Conservation (phyloP, 176 grass and related monocot genomes). For the Neostapfia colusana region DNA sequence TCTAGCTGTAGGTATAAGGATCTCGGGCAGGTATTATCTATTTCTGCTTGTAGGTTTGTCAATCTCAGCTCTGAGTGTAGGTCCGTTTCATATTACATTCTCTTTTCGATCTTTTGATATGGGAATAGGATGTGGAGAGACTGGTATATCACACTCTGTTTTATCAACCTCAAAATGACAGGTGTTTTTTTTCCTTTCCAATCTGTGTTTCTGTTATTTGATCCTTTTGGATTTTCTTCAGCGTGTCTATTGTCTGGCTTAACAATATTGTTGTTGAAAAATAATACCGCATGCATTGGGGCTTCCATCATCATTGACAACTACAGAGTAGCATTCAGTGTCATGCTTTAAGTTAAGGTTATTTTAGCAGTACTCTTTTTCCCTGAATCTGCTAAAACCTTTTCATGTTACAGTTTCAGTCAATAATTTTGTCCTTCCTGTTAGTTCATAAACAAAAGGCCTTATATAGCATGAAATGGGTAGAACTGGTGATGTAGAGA, state of each 20-base stretch:
- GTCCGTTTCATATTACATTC: too few species aligned
- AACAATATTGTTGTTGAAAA: conserved; percentile 5
- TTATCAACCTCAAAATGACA: neutral
- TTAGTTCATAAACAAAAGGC: neutral
- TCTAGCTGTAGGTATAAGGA: neutral
- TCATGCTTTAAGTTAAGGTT: conserved; percentile 15
- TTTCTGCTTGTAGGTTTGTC: too few species aligned
- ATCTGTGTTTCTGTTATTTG: neutral
- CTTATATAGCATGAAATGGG: conserved; percentile 29
- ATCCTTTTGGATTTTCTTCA: neutral
- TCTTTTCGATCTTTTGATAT: too few species aligned
- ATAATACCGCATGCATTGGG: conserved; percentile 6
- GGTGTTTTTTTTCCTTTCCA: neutral
- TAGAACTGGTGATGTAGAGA: conserved; percentile 19
- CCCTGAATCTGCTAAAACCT: neutral
- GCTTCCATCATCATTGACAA: conserved; percentile 10
- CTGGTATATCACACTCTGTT: neutral
- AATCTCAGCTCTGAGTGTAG: too few species aligned
- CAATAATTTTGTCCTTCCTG: neutral
- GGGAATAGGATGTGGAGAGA: neutral
- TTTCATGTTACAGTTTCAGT: neutral
- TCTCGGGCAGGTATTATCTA: too few species aligned
- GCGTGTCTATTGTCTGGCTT: neutral
- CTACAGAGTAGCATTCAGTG: neutral
- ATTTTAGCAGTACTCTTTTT: neutral